phyloP scores from a whole-genome alignment of 164 flowering plant species.

The Chloranthus sessilifolius region DNA sequence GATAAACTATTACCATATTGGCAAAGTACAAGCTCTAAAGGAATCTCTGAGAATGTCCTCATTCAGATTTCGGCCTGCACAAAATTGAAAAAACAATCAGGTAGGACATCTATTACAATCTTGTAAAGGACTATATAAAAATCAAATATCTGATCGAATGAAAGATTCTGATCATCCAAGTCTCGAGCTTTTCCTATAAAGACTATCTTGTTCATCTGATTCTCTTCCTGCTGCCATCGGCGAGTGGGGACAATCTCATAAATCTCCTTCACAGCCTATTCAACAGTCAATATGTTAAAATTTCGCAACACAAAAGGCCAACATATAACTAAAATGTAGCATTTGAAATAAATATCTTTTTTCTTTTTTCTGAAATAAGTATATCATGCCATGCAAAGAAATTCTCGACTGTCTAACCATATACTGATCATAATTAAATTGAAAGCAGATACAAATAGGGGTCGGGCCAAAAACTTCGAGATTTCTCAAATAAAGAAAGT shows the following conservation, averaged over 20 bases:
- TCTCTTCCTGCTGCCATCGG: slow-evolving; percentile 58
- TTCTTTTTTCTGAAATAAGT: too few species aligned
- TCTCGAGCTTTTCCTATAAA: slow-evolving; percentile 57
- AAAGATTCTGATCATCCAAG: background rate
- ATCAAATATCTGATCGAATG: background rate
- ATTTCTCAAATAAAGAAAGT: too few species aligned
- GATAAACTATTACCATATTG: slow-evolving; percentile 11
- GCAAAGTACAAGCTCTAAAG: slow-evolving; percentile 33
- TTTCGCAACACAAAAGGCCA: too few species aligned
- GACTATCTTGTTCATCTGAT: slow-evolving; percentile 60
- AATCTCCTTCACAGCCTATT: slow-evolving; percentile 88
- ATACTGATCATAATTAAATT: too few species aligned
- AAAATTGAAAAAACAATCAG: background rate
- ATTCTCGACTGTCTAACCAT: too few species aligned
- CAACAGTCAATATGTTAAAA: slow-evolving; percentile 7
- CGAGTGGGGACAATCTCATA: slow-evolving; percentile 91
- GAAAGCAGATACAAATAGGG: too few species aligned
- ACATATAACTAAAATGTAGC: too few species aligned
- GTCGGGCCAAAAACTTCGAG: too few species aligned
- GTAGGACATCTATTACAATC: background rate
- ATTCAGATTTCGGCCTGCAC: slow-evolving; percentile 37
- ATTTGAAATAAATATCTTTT: too few species aligned
- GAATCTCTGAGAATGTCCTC: slow-evolving; percentile 48
- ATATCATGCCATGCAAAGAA: too few species aligned
- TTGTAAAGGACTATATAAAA: background rate